Evolutionary conservation across 1,284 basidiomycete genomes (phyloP), one percentile per base, ranked within the genome.

Genomic region (Moniliophthora roreri): DNA sequence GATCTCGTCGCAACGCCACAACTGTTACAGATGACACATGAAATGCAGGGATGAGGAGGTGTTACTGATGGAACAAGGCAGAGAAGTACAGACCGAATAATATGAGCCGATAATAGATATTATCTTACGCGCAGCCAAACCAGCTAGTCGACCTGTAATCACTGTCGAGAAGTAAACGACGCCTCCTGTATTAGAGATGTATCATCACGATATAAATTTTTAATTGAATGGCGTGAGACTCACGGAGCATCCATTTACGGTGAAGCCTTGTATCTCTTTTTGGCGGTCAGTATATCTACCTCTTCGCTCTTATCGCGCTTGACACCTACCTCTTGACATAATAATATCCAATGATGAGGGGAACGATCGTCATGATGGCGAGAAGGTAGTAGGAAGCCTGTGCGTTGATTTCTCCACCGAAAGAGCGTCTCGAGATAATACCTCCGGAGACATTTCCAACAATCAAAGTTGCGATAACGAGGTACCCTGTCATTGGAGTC

Each of bases 211-310:
- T 13, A 32, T 13, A 11, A 15, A n/a, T n/a, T n/a, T n/a, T n/a
- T 1, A 37, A 13, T 40, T 13, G 5, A n/a, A 8, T 26, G 34
- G 35, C 20, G 23, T 37, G n/a, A n/a, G n/a, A 59, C 63, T 45
- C 53, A 66, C 65, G 58, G 5, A 67, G 53, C 65, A 67, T 67
- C 65, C 65, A 67, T 50, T 60, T 62, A 37, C 65, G 47, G 54
- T 67, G 65, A 16, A 48, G 42, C 16, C 63, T 57, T 20, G 65
- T 67, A 46, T 64, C 58, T n/a, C n/a, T n/a, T n/a, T n/a, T n/a
- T n/a, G n/a, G n/a, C n/a, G n/a, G n/a, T n/a, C n/a, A n/a, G n/a
- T n/a, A n/a, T n/a, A n/a, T n/a, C n/a, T n/a, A n/a, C n/a, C n/a
- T n/a, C n/a, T n/a, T n/a, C n/a, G n/a, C n/a, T n/a, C n/a, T n/a